Percentiles rank a stretch among this genome's conserved stretches.
Evolutionary conservation across 73 alveolate genomes (phyloP).

Genomic region (Paramecium octaurelia): DNA sequence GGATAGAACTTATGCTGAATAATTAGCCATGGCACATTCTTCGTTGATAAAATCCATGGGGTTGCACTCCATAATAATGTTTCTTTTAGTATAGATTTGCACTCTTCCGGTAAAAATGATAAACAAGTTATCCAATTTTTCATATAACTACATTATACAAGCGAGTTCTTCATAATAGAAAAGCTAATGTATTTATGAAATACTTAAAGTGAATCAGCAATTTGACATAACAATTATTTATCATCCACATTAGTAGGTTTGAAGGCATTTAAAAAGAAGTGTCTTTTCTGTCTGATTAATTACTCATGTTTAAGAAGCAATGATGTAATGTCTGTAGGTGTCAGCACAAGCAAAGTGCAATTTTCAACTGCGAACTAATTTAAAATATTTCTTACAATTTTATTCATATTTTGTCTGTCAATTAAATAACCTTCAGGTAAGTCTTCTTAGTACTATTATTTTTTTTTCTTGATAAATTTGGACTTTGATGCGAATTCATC

Average conservation of each 20-base stretch:
- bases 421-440: background rate
- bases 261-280: background rate
- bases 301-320: background rate
- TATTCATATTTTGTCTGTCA: background rate
- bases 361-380: background rate
- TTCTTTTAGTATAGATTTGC: background rate
- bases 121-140: background rate
- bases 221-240: background rate
- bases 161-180: conserved; percentile 14
- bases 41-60: background rate
- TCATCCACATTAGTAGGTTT: background rate
- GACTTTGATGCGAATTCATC: background rate
- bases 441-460: background rate
- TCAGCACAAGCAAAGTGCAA: background rate
- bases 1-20: background rate
- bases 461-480: background rate
- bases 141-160: background rate
- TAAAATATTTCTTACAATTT: background rate
- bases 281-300: background rate
- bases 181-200: background rate
- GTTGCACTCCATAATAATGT: background rate
- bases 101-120: background rate
- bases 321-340: background rate
- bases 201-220: conserved; percentile 13
- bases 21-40: background rate